Base-by-base conservation (phyloP, 495 filamentous ascomycete genomes). In the Symbiotaphrina buchneri region DNA sequence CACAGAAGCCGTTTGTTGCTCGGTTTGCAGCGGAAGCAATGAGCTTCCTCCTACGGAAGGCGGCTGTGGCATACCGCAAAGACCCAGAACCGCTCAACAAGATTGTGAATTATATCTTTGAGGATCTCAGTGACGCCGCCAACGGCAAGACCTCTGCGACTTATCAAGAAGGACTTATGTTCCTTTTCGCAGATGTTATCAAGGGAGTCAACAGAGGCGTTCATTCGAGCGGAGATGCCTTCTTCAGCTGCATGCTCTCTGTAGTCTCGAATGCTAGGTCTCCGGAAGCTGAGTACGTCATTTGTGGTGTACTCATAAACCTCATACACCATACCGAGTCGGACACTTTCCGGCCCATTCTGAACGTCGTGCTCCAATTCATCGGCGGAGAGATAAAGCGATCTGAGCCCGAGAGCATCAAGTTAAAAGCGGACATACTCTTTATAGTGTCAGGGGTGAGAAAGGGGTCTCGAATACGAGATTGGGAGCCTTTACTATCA, bases 1-100 rank as follows among this genome's bases (percentile, higher is more conserved):
- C 65, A 33, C 78, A 80, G 42, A 85, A 82, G 38, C 57, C 67
- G 0, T 81, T 90, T 50, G 79, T 93, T 35, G 72, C 73, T 11
- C 66, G 80, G 33, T 99, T 94, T 48, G 76, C 85, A 2, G 87
- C 85, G 16, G 87, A 99, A 52, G 79, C 85, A 6, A 65, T 95
- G 58, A 90, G 83, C 35, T 95, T 94, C 45, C 55, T 99, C 13
- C 58, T 95, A 19, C 71, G 82, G 40, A 95, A 92, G 53, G 78
- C 84, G 20, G 79, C 69, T 1, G 61, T 74, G 18, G 60, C 65
- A 0, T 74, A 77, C 33, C 64, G 74, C 34, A 73, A 77, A 41
- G 73, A 80, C 39, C 64, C 64, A 15, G 40, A 39, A 15, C 67
- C 83, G 2, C 56, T 97, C 23, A 53, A 68, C 11, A 49, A 60